Evolutionary conservation across 176 grass and related monocot genomes (phyloP), one percentile per base, ranked within the genome.

Genomic region (Elymus sibiricus): DNA sequence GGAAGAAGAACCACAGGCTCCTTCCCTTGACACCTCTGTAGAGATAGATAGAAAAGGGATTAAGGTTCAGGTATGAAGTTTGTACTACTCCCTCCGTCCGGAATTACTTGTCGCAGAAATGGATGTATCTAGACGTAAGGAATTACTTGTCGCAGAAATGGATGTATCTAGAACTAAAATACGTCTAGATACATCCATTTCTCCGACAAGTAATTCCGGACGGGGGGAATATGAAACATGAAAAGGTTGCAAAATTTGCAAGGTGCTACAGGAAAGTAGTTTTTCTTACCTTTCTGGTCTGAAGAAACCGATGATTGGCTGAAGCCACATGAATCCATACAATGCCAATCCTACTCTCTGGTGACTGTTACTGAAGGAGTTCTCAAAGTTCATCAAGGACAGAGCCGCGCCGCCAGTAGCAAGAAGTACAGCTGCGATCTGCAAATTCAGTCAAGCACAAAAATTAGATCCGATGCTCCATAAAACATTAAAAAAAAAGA

Each of bases 341-440:
- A 99, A 79, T 21, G 85, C 90, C 63, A 99, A 74, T 37, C 97
- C 97, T 79, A 96, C 88, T 70, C 90, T 91, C 70, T 97, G 97
- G 78, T 99, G 97, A 39, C 79, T 90, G 63, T 99, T 99, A 66
- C 90, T 88, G 83, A 99, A 99, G n/a, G 90, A 93, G 83, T 99
- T 99, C 47, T 99, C 94, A 25, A 99, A 99, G 60, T 99, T 90
- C 86, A 88, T 96, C 53, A 93, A 15, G 0, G 97, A 94, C 26
- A 97, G 84, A 76, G 88, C 87, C 2, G 97, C 97, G 1, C 94
- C 94, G 9, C 92, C 87, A 22, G 94, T 94, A 28, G 92, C 92
- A 42, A 99, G 85, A 11, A 92, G 84, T 44, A 94, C 89, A 74
- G 97, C 97, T 59, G 81, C 64, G 71, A 91, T 81, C 97, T 99